A percentile compares a stretch with the other conserved stretches of the same genome.
These are phyloP conservation scores for Cryptococcus sp. DNA, from an alignment of 1,284 basidiomycete species.

Conservation along the genomic window DNA sequence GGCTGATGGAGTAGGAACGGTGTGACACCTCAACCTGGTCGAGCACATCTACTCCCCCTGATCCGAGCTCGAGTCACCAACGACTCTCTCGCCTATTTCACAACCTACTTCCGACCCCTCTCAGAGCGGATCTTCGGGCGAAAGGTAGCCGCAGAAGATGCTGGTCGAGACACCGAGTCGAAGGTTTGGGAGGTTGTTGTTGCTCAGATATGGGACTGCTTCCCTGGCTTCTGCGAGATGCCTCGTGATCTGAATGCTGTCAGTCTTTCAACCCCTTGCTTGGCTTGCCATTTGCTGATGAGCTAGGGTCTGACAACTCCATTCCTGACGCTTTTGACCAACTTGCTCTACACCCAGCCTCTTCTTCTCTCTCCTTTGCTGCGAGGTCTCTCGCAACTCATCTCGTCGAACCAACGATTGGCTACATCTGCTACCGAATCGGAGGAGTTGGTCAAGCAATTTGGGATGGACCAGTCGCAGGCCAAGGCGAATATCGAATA, in stretches of 20 bases:
- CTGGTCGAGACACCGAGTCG: conserved; percentile 69
- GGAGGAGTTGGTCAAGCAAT: conserved; percentile 50
- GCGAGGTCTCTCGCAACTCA: conserved; percentile 70
- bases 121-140: conserved; percentile 89
- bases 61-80: conserved; percentile 71
- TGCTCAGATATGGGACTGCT: conserved; percentile 79
- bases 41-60: conserved; percentile 88
- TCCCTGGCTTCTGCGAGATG: conserved; percentile 64
- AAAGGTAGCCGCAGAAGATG: conserved; percentile 65
- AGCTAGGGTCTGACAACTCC: conserved; percentile 61
- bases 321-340: conserved; percentile 82
- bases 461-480: conserved; percentile 54
- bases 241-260: conserved; percentile 64
- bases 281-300: conserved; percentile 1
- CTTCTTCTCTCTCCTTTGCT: conserved; percentile 76
- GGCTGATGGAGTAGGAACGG: conserved; percentile 22
- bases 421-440: conserved; percentile 48
- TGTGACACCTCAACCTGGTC: conserved; percentile 48
- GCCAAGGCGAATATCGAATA: conserved; percentile 67
- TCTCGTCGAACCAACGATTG: conserved; percentile 57
- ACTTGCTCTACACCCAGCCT: conserved; percentile 82
- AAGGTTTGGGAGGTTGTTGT: conserved; percentile 93
- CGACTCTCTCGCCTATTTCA: conserved; percentile 78
- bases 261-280: conserved; percentile 9
- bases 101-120: conserved; percentile 83